Conservation (phyloP, 2,329 filamentous ascomycete genomes). For the Huntiella bhutanensis region DNA sequence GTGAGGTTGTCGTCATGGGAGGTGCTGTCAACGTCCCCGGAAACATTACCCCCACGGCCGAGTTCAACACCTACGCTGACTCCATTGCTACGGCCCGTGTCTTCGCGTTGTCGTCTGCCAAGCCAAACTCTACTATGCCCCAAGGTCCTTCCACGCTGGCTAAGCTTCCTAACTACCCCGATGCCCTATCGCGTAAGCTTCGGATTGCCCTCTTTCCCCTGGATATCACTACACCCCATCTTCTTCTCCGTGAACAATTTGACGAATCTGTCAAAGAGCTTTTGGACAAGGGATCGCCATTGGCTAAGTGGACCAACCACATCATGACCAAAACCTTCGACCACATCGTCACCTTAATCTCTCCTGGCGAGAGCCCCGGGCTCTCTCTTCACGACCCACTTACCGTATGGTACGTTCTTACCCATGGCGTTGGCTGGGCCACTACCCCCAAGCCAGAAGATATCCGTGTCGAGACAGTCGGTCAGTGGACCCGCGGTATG, state of each 20-base stretch:
- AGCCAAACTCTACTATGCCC: constrained; percentile 64
- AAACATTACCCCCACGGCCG: constrained; percentile 69
- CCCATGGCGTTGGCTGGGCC: constrained; percentile 38
- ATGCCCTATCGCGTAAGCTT: constrained; percentile 40
- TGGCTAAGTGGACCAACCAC: constrained; percentile 53
- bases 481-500: constrained; percentile 91
- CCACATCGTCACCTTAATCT: constrained; percentile 45
- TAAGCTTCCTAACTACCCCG: constrained; percentile 42
- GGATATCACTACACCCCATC: constrained; percentile 57
- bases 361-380: constrained; percentile 36
- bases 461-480: constrained; percentile 70
- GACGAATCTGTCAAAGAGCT: constrained; percentile 32
- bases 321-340: constrained; percentile 54
- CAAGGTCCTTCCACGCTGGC: constrained; percentile 34
- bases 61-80: constrained; percentile 94
- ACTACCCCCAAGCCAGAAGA: constrained; percentile 47
- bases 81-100: constrained; percentile 57
- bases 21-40: constrained; percentile 63
- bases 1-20: constrained; percentile 91
- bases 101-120: constrained; percentile 56
- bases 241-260: constrained; percentile 44
- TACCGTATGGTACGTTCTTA: constrained; percentile 61
- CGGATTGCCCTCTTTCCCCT: constrained; percentile 56
- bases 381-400: constrained; percentile 60
- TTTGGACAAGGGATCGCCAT: constrained; percentile 44